These are phyloP conservation scores for Umbilicus rupestris DNA, from an alignment of 164 flowering plant genomes.

Conservation along the genomic window DNA sequence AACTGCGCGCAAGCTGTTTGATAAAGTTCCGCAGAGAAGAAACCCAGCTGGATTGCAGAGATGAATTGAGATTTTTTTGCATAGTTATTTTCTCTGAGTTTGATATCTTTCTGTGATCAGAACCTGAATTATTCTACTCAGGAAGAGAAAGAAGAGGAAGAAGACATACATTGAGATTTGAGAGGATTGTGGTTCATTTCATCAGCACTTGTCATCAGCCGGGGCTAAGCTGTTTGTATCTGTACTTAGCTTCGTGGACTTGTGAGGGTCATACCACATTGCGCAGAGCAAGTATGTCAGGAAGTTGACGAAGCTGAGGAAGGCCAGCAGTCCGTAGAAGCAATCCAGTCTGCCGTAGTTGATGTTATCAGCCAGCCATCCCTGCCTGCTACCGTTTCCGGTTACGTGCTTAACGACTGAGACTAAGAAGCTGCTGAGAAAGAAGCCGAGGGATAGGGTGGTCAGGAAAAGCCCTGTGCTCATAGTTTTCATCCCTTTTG, in stretches of 20 bases:
- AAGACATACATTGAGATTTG: not conserved
- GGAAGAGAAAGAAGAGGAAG: not conserved
- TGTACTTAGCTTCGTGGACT: constrained; percentile 15
- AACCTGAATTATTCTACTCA: not conserved
- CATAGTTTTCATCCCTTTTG: constrained; percentile 95
- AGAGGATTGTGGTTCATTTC: not conserved
- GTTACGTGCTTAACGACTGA: constrained; percentile 56
- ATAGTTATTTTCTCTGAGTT: not conserved
- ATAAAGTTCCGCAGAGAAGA: not conserved
- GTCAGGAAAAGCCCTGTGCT: constrained; percentile 96
- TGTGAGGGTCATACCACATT: constrained; percentile 40
- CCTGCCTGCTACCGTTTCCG: constrained; percentile 21
- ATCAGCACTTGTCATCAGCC: constrained; percentile 24
- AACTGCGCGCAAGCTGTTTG: no score
- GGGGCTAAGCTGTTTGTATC: not conserved
- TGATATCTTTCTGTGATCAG: not conserved
- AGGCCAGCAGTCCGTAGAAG: constrained; percentile 61
- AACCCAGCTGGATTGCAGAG: not conserved
- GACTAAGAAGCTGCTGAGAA: constrained; percentile 77
- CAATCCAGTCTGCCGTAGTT: constrained; percentile 64
- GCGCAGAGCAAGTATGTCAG: constrained; percentile 48
- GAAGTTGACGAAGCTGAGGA: constrained; percentile 49
- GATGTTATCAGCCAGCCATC: constrained; percentile 71
- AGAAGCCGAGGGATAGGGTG: constrained; percentile 86
- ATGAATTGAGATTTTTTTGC: not conserved